These are phyloP conservation scores for Penicillium waksmanii DNA, from an alignment of 495 filamentous ascomycete genomes.

Conservation along the genomic window DNA sequence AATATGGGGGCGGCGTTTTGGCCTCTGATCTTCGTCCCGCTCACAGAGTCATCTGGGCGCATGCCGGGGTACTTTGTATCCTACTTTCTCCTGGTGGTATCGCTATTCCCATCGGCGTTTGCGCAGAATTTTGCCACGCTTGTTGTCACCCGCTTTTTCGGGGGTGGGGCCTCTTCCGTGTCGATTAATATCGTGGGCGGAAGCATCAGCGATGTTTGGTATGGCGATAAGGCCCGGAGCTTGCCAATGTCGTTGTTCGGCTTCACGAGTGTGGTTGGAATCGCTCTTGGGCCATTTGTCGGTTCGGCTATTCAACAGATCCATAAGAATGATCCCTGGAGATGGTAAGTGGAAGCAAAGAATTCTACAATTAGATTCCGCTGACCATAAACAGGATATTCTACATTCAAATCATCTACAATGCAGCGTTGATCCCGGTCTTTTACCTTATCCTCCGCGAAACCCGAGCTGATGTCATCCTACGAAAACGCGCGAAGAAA, in stretches of 20 bases:
- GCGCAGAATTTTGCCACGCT: constrained; percentile 57
- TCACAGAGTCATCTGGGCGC: constrained; percentile 57
- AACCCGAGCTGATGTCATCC: constrained; percentile 53
- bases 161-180: constrained; percentile 52
- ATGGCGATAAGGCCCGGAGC: constrained; percentile 43
- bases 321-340: constrained; percentile 42
- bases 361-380: not conserved
- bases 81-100: constrained; percentile 51
- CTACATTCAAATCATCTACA: constrained; percentile 56
- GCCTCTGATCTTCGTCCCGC: constrained; percentile 54
- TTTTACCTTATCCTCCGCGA: constrained; percentile 49
- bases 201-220: constrained; percentile 50
- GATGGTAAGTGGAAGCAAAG: constrained; percentile 33
- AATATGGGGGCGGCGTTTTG: constrained; percentile 56
- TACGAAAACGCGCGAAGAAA: constrained; percentile 63
- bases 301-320: constrained; percentile 45
- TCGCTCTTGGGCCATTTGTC: constrained; percentile 54
- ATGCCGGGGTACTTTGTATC: constrained; percentile 54
- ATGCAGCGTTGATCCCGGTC: constrained; percentile 44
- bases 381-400: constrained; percentile 44
- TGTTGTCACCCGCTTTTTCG: constrained; percentile 53
- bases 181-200: constrained; percentile 52
- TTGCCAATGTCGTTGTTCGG: constrained; percentile 51
- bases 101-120: constrained; percentile 53
- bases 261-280: constrained; percentile 48